phyloP scores from a whole-genome alignment of 495 filamentous ascomycete genomes.

The Talaromyces stipitatus region DNA sequence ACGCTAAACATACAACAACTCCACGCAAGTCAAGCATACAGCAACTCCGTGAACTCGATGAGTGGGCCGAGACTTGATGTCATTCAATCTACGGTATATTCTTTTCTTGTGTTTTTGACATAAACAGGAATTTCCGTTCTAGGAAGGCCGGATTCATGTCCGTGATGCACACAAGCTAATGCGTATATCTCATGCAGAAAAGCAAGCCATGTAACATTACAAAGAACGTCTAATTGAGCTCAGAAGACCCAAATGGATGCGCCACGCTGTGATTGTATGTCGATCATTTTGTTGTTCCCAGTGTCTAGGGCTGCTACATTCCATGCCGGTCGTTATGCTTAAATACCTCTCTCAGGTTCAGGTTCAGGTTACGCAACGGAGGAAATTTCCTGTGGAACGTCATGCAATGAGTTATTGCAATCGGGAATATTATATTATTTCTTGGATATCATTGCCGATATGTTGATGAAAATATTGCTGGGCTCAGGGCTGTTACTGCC shows the following conservation, averaged over 20 bases:
- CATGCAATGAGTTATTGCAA: too few species aligned
- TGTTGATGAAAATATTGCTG: not conserved
- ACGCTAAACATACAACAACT: not conserved
- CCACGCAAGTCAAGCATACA: not conserved
- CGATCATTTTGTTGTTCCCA: not conserved
- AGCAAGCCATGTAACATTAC: not conserved
- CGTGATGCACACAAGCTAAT: not conserved
- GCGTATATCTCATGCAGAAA: not conserved
- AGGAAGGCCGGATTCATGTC: not conserved
- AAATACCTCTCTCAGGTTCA: not conserved
- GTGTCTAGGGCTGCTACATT: not conserved
- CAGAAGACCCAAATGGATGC: not conserved
- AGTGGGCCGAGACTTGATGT: not conserved
- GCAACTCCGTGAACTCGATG: too few species aligned
- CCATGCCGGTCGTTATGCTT: not conserved
- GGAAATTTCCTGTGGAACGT: too few species aligned
- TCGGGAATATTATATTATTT: too few species aligned
- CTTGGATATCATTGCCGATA: not conserved
- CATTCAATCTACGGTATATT: not conserved
- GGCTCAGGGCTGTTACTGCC: conserved; percentile 1
- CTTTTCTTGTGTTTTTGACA: not conserved
- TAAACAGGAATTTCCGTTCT: not conserved
- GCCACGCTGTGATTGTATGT: not conserved
- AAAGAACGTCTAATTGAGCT: not conserved
- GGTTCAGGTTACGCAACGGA: not conserved